Percentiles rank a stretch among this genome's conserved stretches.
These are phyloP conservation scores for Teunomyces gatunensis DNA, from an alignment of 805 yeast species.

Conservation along the genomic window DNA sequence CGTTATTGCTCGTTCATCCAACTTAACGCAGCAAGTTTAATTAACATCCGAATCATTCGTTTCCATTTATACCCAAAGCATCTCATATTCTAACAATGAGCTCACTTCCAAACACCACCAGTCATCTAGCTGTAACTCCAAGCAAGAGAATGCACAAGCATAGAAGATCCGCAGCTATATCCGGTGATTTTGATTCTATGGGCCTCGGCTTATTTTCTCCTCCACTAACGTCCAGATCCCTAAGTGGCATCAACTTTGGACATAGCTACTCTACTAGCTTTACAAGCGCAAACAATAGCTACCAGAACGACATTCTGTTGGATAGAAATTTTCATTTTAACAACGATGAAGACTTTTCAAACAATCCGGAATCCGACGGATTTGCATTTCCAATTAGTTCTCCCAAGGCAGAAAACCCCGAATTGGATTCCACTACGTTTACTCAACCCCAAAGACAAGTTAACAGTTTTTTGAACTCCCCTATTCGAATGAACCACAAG, in stretches of 20 bases:
- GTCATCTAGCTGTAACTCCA: slow-evolving; percentile 2
- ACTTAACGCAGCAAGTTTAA: not conserved
- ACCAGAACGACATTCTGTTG: slow-evolving; percentile 14
- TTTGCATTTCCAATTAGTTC: slow-evolving; percentile 31
- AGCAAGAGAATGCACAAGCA: slow-evolving; percentile 65
- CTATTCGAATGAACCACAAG: slow-evolving; percentile 27
- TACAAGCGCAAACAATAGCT: not conserved
- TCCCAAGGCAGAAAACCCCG: slow-evolving; percentile 12
- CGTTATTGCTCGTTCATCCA: not conserved
- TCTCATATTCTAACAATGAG: not conserved
- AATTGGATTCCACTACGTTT: slow-evolving; percentile 2
- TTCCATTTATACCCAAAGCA: not conserved
- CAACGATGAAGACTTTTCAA: slow-evolving; percentile 35
- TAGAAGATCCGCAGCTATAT: slow-evolving; percentile 82
- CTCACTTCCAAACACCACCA: slow-evolving; percentile 2
- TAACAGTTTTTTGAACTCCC: slow-evolving; percentile 26
- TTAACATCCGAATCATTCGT: not conserved
- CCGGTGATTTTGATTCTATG: slow-evolving; percentile 71
- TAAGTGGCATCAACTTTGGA: slow-evolving; percentile 7
- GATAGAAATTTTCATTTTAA: slow-evolving; percentile 30
- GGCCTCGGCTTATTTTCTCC: slow-evolving; percentile 39
- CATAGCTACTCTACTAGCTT: not conserved
- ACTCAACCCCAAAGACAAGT: slow-evolving; percentile 3
- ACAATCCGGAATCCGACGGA: slow-evolving; percentile 14
- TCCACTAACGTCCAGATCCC: slow-evolving; percentile 12